Evolutionary conservation across 768 basidiomycete species (phyloP).

Genomic region (Rhizopogon vinicolor): DNA sequence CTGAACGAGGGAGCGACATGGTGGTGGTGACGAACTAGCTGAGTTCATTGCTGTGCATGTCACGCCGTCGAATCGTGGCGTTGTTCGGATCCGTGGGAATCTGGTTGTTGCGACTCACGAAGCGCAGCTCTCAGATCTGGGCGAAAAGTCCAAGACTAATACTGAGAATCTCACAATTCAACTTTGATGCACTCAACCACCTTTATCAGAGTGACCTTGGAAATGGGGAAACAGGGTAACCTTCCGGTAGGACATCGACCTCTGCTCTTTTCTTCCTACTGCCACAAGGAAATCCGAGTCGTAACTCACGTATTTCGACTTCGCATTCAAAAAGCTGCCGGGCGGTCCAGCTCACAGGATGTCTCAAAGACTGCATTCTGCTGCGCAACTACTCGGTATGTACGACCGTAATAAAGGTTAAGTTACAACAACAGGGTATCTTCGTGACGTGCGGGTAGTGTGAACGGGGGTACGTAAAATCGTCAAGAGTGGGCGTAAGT

Average conservation of each 20-base stretch:
- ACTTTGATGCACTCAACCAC: no score
- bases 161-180: no score
- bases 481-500: conserved; percentile 26
- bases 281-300: no score
- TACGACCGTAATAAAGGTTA: conserved; percentile 21
- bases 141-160: no score
- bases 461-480: conserved; percentile 23
- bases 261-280: no score
- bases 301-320: no score
- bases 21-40: conserved; percentile 2
- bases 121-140: no score
- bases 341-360: no score
- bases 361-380: conserved; percentile 33
- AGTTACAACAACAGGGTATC: conserved; percentile 32
- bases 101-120: not conserved
- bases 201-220: no score
- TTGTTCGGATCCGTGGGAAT: not conserved
- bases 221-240: no score
- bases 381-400: conserved; percentile 28
- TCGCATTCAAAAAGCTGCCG: no score
- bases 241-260: no score
- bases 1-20: conserved; percentile 64
- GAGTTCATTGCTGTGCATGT: not conserved
- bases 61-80: not conserved
- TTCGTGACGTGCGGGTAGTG: conserved; percentile 24